Base-by-base conservation (phyloP, 1,139 yeast species). In the Meyerozyma guilliermondii region DNA sequence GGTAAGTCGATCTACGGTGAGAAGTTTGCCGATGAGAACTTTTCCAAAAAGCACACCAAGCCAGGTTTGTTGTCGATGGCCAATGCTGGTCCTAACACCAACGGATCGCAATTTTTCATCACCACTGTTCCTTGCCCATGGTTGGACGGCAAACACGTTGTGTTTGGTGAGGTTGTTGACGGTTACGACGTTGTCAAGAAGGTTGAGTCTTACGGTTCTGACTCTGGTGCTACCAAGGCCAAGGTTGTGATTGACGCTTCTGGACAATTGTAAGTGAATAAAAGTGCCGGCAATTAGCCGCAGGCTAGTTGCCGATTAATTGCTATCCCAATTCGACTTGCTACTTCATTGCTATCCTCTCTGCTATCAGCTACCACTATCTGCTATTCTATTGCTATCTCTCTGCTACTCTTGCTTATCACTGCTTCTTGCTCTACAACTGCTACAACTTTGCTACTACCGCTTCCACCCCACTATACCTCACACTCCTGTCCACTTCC, bases 71-170 rank as follows among this genome's bases (percentile, higher is more conserved):
- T 92, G 67, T 87, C 96, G 59, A 92, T 92, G 98, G 98, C 98
- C 70, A 92, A 92, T 65, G 97, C 98, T 59, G 98, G 98, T 66
- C 96, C 96, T 73, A 88, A 91, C 91, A 91, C 98, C 82, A 92
- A 92, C 78, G 98, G 98, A 55, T 91, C 98, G 48, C 98, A 92
- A 77, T 92, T 92, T 79, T 92, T 92, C 82, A 81, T 92, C 74
- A 92, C 98, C 79, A 91, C 98, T 51, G 97, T 91, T 48, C 80
- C 89, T 61, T 77, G 87, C 69, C 87, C 96, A 56, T 91, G 98
- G 97, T 83, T 92, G 74, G 98, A 92, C 66, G 98, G 98, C 68
- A 86, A 85, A 78, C 98, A 92, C 84, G 97, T 89, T 71, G 98
- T 92, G 53, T 92, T 91, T 61, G 98, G 98, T 69, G 97, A 91